Evolutionary conservation across 306 rosid species (phyloP), one percentile per base, ranked within the genome.

Genomic region (Heteromeles arbutifolia): DNA sequence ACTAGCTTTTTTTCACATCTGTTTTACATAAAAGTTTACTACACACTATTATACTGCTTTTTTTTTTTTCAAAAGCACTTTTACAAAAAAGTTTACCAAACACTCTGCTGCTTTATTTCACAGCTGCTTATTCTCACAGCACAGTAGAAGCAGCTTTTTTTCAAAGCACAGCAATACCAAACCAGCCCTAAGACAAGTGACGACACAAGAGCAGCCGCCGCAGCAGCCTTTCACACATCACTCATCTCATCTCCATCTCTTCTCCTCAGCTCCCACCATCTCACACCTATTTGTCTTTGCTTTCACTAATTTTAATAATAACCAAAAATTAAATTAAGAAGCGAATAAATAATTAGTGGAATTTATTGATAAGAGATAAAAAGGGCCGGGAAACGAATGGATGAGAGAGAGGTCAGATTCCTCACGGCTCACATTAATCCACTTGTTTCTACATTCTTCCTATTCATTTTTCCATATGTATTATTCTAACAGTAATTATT

Each of bases 381-480:
- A 22, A 57, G 29, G 63, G 12, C 63, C 63, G 10, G 10, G 25
- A 57, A 22, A 57, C 29, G 17, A 57, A 2, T 57, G 63, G 63
- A 57, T 22, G 63, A 57, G 29, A 57, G 63, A 34, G 39, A 34
- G 39, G 14, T 57, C 63, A 57, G 63, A 71, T 71, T 71, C 75
- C 17, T 53, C 75, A 70, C 64, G 75, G 50, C 75, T 53, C 48
- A 29, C 64, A 25, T 54, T n/a, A 12, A 53, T 71, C 75, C 65
- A 53, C 75, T 71, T 52, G 64, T 52, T 10, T 41, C 63, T 52
- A 12, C 29, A 7, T 26, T 48, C 61, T 26, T 70, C 64, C 54
- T 19, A 53, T 15, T 32, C 75, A 53, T 57, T 57, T 11, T 24
- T 0, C 26, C 39, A 6, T 34, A 34, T 5, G 22, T 22, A n/a